A percentile compares a stretch with the other conserved stretches of the same genome.
Conservation (phyloP, 768 basidiomycete genomes). For the Suillus placidus region DNA sequence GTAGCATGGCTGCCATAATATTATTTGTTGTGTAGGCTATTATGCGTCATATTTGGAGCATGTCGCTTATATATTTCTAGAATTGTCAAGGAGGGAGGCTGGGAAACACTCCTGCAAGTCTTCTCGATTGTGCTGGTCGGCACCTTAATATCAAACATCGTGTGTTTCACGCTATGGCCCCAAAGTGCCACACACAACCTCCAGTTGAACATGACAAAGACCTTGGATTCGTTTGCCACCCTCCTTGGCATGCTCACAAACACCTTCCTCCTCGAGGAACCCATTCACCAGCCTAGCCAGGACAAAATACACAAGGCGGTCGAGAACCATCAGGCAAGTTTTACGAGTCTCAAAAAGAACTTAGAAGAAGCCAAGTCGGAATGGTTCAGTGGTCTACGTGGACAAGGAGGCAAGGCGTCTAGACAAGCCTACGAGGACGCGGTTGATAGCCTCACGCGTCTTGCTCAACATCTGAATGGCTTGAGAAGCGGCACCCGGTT, state of each 20-base stretch:
- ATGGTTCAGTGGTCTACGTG: conserved; percentile 47
- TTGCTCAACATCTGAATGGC: conserved; percentile 94
- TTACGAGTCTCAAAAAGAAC: conserved; percentile 86
- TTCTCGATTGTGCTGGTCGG: conserved; percentile 80
- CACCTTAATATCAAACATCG: conserved; percentile 73
- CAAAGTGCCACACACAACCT: conserved; percentile 83
- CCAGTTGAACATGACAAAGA: conserved; percentile 82
- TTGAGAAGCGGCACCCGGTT: conserved; percentile 81
- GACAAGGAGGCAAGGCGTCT: conserved; percentile 28
- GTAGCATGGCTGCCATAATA: conserved; percentile 83
- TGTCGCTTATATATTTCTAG: conserved; percentile 39
- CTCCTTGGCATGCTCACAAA: conserved; percentile 79
- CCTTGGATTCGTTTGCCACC: conserved; percentile 86
- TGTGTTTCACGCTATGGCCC: conserved; percentile 85
- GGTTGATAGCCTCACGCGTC: conserved; percentile 80
- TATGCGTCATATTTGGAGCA: neutral
- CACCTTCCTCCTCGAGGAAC: conserved; percentile 83
- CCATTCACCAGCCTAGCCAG: conserved; percentile 54
- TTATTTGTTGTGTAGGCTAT: conserved; percentile 75
- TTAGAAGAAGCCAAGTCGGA: conserved; percentile 88
- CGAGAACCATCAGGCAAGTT: conserved; percentile 83
- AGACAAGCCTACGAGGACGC: conserved; percentile 81
- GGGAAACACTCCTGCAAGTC: conserved; percentile 72
- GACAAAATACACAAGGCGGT: conserved; percentile 79
- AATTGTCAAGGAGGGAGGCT: conserved; percentile 87